Conservation (phyloP, 2,329 filamentous ascomycete genomes). For the Cladosporium velox region DNA sequence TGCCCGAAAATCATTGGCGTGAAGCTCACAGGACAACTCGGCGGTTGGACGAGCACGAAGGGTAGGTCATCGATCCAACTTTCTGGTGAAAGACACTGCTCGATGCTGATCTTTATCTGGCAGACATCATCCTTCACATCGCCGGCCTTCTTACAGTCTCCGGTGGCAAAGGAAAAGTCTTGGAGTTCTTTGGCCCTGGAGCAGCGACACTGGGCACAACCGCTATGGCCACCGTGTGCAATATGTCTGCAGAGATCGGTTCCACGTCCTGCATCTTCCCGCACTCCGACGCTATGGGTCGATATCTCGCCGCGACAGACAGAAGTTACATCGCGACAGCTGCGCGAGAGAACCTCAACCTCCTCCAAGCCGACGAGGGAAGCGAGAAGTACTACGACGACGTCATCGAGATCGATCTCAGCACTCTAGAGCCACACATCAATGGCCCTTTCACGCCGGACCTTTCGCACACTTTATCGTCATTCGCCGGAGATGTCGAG, state of each 20-base stretch:
- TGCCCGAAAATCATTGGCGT: constrained; percentile 96
- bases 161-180: constrained; percentile 90
- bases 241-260: constrained; percentile 62
- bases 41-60: constrained; percentile 91
- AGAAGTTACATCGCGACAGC: constrained; percentile 55
- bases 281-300: constrained; percentile 94
- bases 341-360: constrained; percentile 44
- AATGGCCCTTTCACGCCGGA: constrained; percentile 99
- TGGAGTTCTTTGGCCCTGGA: constrained; percentile 66
- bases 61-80: constrained; percentile 54
- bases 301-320: constrained; percentile 84
- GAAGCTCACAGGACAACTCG: constrained; percentile 84
- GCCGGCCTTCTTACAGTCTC: constrained; percentile 96
- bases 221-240: constrained; percentile 81
- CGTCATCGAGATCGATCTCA: constrained; percentile 92
- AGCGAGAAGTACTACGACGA: constrained; percentile 81
- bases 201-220: constrained; percentile 48
- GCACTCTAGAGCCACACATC: constrained; percentile 92
- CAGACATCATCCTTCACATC: constrained; percentile 95
- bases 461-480: constrained; percentile 93
- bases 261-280: constrained; percentile 91
- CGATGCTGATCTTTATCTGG: neutral
- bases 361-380: constrained; percentile 78
- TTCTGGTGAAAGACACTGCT: neutral
- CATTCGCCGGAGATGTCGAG: constrained; percentile 92